Evolutionary conservation across 163 green algal genomes (phyloP).

Genomic region (Volvox carteri): DNA sequence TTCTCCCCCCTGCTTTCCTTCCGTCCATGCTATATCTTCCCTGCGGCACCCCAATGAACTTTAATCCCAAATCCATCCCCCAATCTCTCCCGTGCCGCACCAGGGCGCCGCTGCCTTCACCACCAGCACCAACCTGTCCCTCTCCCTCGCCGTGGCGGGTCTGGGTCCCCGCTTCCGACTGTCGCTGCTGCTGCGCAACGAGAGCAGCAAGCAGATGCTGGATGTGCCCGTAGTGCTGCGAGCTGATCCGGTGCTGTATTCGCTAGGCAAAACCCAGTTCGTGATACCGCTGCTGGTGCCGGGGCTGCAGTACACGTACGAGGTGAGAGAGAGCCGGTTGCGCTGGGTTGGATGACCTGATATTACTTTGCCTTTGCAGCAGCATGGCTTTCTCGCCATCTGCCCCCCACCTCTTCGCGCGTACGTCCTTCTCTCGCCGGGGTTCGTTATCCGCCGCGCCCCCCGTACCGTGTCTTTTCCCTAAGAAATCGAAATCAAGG

Average conservation of each 20-base stretch:
- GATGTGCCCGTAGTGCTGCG: constrained; percentile 66
- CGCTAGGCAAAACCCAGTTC: constrained; percentile 54
- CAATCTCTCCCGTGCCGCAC: neutral
- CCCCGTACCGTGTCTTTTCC: too few species aligned
- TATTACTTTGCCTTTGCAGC: too few species aligned
- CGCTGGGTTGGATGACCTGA: too few species aligned
- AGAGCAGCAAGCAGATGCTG: constrained; percentile 61
- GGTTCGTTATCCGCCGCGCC: too few species aligned
- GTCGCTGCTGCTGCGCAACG: constrained; percentile 74
- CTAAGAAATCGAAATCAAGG: too few species aligned
- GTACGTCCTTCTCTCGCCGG: too few species aligned
- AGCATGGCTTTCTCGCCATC: too few species aligned
- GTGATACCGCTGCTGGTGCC: constrained; percentile 71
- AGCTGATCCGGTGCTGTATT: constrained; percentile 60
- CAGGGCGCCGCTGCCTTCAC: constrained; percentile 70
- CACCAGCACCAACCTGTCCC: constrained; percentile 61
- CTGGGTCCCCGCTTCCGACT: constrained; percentile 81
- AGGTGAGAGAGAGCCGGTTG: constrained; percentile 61
- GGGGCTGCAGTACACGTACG: constrained; percentile 67
- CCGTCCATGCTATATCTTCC: too few species aligned
- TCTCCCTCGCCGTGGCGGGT: constrained; percentile 67
- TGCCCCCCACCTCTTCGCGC: too few species aligned
- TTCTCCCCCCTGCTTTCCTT: too few species aligned
- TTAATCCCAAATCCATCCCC: neutral
- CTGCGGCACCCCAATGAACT: too few species aligned